Evolutionary conservation across 305 asterid genomes (phyloP).

Genomic region (Fraxinus platypoda): DNA sequence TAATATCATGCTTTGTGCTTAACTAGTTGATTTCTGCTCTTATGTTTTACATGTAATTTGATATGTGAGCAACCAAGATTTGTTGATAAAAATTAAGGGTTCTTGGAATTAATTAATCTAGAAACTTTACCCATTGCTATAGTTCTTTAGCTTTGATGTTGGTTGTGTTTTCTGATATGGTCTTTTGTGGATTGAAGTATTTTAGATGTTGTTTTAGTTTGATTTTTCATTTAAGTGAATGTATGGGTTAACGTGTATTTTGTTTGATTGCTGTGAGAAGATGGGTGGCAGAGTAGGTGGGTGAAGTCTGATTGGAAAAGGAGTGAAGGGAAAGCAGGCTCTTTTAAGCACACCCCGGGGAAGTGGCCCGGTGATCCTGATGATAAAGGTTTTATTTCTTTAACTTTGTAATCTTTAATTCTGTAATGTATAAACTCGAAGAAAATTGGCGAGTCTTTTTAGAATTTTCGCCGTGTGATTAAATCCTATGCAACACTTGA

Average conservation of each 20-base stretch:
- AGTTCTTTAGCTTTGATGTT: neutral
- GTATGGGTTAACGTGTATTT: neutral
- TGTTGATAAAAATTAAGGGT: neutral
- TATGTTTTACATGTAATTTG: neutral
- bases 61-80: constrained; percentile 13
- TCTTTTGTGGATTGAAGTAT: neutral
- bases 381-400: constrained; percentile 62
- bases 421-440: neutral
- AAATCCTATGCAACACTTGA: neutral
- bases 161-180: neutral
- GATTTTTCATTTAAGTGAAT: neutral
- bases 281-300: constrained; percentile 93
- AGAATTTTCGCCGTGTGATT: neutral
- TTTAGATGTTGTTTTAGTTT: neutral
- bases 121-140: neutral
- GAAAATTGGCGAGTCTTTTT: neutral
- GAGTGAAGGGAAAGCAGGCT: constrained; percentile 93
- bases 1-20: neutral
- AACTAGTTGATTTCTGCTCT: neutral
- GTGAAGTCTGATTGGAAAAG: constrained; percentile 93
- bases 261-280: constrained; percentile 33
- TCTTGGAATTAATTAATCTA: constrained; percentile 5
- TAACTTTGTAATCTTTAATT: neutral
- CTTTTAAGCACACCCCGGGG: constrained; percentile 86
- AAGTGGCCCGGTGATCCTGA: constrained; percentile 94